Evolutionary conservation across 768 basidiomycete genomes (phyloP), one percentile per base, ranked within the genome.

Genomic region (Boletellus emodensis): DNA sequence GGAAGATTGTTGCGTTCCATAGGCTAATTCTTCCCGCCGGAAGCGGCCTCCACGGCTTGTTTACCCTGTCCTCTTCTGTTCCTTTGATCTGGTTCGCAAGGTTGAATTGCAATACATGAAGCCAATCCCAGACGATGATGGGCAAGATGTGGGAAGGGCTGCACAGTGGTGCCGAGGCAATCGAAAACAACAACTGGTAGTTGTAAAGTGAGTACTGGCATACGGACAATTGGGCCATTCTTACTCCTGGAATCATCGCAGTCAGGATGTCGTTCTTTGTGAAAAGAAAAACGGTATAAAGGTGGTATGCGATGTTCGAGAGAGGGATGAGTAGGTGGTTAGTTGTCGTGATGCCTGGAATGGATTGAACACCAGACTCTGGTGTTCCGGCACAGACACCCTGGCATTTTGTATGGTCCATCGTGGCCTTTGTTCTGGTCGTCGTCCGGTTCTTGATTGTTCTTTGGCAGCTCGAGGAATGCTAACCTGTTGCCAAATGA

Each of bases 251-350:
- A 22, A 79, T 60, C 6, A 79, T 44, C 6, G 71, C 73, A 0
- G 77, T 78, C 46, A 73, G 67, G 50, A 77, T 67, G 55, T 79
- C 78, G 13, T 75, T 70, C 53, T 71, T 70, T 17, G 70, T 74
- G 61, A 78, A 77, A 37, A 75, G 70, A 49, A 69, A 72, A 22
- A 67, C 33, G 13, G 63, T 69, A 35, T 64, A 56, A 30, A 67
- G 45, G 40, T 65, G 51, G 41, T 57, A 56, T 46, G 32, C 22
- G 20, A 66, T 52, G 2, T 58, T 51, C 28, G 54, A 56, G 15
- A 58, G 32, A 18, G 12, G 8, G 15, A 48, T 14, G 1, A 6
- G 14, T 15, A 40, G 44, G 38, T 20, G 24, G 36, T 58, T 52
- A 17, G 51, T 49, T 9, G 49, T 54, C 61, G 62, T 61, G 40